Conservation (phyloP, 2,329 filamentous ascomycete genomes). For the Xylogone sp. region DNA sequence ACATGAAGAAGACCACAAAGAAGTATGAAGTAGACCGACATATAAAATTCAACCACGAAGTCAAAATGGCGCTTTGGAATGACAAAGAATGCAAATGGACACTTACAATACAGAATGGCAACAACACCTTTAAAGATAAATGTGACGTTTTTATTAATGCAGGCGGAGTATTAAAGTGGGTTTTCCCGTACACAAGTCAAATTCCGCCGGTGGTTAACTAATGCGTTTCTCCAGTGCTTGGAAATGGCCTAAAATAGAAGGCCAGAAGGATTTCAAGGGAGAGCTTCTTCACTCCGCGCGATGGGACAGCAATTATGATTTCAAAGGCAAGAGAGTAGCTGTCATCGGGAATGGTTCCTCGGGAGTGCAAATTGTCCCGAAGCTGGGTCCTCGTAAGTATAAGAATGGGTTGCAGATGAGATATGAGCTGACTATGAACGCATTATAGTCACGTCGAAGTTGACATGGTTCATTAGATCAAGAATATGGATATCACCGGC, state of each 20-base stretch:
- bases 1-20: conserved; percentile 10
- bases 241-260: conserved; percentile 48
- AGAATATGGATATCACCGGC: conserved; percentile 47
- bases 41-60: conserved; percentile 5
- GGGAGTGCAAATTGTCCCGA: conserved; percentile 29
- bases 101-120: conserved; percentile 6
- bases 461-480: conserved; percentile 51
- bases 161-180: conserved; percentile 1
- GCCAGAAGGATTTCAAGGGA: conserved; percentile 47
- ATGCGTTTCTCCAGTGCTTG: conserved; percentile 26
- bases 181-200: background rate
- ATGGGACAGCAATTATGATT: conserved; percentile 52
- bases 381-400: conserved; percentile 31
- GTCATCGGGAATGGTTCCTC: conserved; percentile 34
- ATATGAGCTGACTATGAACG: conserved; percentile 4
- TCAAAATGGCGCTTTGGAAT: conserved; percentile 6
- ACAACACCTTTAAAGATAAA: background rate
- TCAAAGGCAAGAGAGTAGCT: conserved; percentile 22
- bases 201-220: conserved; percentile 1
- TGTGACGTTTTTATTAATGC: conserved; percentile 3
- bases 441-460: background rate
- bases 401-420: conserved; percentile 39
- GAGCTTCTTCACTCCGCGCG: conserved; percentile 50
- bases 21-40: conserved; percentile 6
- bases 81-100: conserved; percentile 6